Base-by-base conservation (phyloP, 805 yeast genomes). In the Pichia ethanolica region DNA sequence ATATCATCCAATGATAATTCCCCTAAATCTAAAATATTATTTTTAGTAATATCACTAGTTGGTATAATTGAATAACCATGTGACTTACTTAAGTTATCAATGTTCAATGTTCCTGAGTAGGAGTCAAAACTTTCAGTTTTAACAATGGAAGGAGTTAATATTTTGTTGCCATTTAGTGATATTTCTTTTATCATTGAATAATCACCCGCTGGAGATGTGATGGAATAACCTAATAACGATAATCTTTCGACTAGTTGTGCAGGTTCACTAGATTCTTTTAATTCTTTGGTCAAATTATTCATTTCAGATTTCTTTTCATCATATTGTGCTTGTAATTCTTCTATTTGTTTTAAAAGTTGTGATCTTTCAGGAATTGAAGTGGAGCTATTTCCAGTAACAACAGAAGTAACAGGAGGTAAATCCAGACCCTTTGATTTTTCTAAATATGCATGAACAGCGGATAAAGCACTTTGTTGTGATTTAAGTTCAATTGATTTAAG, bases 31-130 rank as follows among this genome's bases (percentile, higher is more conserved):
- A 53, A 59, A 25, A 58, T 49, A 11, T 65, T 56, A n/a, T 48
- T 56, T 38, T 56, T 60, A 14, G 54, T 52, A 7, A 44, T 20
- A 4, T 57, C 57, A 11, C 49, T 50, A 35, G 61, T 12, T 25
- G 73, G 65, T 13, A 70, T 64, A 37, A 75, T 50, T 26, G 56
- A 61, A 57, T 65, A 60, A 10, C 72, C 71, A 32, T 69, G 57
- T 10, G 59, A 56, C 27, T 35, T 36, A 30, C 36, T 30, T 6
- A 45, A 26, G 8, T n/a, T 42, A 45, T 48, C 51, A 8, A 48
- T 13, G 9, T 38, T 33, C 25, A 39, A 42, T 4, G 32, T 35
- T 13, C 45, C 47, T 3, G 52, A 42, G 30, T 30, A 39, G 5
- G 48, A 35, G 39, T 49, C 48, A 45, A 39, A 46, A 28, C 41